phyloP scores from a whole-genome alignment of 257 asterid genomes.

The Dorcoceras hygrometricum region DNA sequence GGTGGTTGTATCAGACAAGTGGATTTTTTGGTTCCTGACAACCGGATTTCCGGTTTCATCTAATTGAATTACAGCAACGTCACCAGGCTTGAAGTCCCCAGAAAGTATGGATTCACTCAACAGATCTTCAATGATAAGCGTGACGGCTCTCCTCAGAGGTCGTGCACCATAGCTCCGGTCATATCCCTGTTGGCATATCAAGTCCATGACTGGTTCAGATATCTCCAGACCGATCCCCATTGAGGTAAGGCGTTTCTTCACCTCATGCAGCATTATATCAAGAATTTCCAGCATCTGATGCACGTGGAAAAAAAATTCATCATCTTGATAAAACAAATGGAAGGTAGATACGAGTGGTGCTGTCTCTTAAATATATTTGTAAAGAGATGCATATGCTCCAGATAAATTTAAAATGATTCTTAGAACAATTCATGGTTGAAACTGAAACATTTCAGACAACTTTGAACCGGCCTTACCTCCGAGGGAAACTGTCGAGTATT shows the following conservation, averaged over 20 bases:
- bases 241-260: conserved; percentile 62
- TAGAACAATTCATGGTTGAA: background rate
- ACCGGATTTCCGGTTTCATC: conserved; percentile 77
- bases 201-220: conserved; percentile 66
- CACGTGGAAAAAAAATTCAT: conserved; percentile 5
- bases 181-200: conserved; percentile 80
- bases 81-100: conserved; percentile 64
- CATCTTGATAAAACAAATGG: background rate
- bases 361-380: too few species aligned
- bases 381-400: background rate
- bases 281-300: conserved; percentile 84
- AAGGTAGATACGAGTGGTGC: conserved; percentile 6
- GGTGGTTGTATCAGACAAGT: conserved; percentile 39
- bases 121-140: conserved; percentile 68
- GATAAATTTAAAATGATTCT: too few species aligned
- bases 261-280: conserved; percentile 77
- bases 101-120: conserved; percentile 84
- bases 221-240: conserved; percentile 77
- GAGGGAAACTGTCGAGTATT: background rate
- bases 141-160: conserved; percentile 87
- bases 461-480: background rate
- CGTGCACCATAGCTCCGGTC: conserved; percentile 95
- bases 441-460: background rate
- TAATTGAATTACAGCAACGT: conserved; percentile 61
- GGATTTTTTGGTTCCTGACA: conserved; percentile 43